Evolutionary conservation across 2,329 filamentous ascomycete species (phyloP).

Genomic region (Sphaerulina vaccinii): DNA sequence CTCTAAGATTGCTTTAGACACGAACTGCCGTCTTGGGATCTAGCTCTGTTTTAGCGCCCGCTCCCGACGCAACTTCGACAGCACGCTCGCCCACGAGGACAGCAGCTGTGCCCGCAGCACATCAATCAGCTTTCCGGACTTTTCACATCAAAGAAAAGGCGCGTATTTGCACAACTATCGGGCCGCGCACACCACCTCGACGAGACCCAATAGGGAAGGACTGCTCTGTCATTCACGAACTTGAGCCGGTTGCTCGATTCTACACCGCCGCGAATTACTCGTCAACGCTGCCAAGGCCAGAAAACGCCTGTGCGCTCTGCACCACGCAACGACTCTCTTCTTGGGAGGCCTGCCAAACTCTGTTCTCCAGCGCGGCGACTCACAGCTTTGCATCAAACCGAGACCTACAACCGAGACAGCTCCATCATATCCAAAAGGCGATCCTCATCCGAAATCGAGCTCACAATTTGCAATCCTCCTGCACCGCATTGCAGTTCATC

Average conservation of each 20-base stretch:
- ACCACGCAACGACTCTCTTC: slow-evolving; percentile 15
- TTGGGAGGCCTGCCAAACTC: slow-evolving; percentile 16
- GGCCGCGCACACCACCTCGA: slow-evolving; percentile 18
- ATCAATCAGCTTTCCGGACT: not conserved
- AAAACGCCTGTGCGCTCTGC: slow-evolving; percentile 14
- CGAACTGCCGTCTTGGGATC: slow-evolving; percentile 16
- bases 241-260: slow-evolving; percentile 23
- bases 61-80: slow-evolving; percentile 14
- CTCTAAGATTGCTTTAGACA: slow-evolving; percentile 13
- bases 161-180: slow-evolving; percentile 3
- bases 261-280: slow-evolving; percentile 14
- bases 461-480: slow-evolving; percentile 8
- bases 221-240: not conserved
- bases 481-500: slow-evolving; percentile 1
- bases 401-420: slow-evolving; percentile 20
- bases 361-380: slow-evolving; percentile 13
- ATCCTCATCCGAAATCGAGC: slow-evolving; percentile 6
- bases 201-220: not conserved
- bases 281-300: slow-evolving; percentile 20
- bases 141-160: not conserved
- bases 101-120: not conserved
- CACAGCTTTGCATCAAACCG: slow-evolving; percentile 4
- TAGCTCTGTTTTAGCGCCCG: slow-evolving; percentile 17
- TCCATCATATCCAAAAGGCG: slow-evolving; percentile 1
- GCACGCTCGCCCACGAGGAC: slow-evolving; percentile 4